Evolutionary conservation across 2,329 filamentous ascomycete species (phyloP).

Genomic region (Pyrenophora seminiperda): DNA sequence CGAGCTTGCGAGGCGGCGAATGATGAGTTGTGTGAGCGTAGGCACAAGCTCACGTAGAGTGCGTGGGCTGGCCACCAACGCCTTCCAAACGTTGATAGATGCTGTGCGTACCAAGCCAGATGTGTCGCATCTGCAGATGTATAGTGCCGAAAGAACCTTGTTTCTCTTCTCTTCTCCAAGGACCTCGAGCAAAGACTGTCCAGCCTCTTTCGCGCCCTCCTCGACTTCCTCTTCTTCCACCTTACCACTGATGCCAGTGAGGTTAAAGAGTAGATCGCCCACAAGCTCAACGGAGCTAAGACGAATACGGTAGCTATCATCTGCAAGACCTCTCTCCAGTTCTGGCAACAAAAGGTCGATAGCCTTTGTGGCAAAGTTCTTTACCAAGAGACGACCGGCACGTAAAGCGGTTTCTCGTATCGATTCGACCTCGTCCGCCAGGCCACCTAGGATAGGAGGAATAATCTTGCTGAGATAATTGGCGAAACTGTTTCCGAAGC

Average conservation of each 20-base stretch:
- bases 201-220: constrained; percentile 81
- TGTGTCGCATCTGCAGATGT: constrained; percentile 97
- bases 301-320: constrained; percentile 96
- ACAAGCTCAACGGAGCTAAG: constrained; percentile 98
- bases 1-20: constrained; percentile 87
- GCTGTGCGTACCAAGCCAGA: constrained; percentile 87
- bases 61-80: constrained; percentile 85
- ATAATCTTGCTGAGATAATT: constrained; percentile 96
- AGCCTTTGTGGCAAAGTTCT: constrained; percentile 95
- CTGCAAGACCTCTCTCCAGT: constrained; percentile 92
- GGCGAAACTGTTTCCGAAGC: constrained; percentile 98
- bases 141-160: constrained; percentile 94
- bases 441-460: constrained; percentile 87
- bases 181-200: constrained; percentile 89
- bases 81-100: constrained; percentile 95
- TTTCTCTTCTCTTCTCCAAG: constrained; percentile 96
- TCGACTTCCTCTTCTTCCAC: constrained; percentile 78
- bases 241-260: constrained; percentile 88
- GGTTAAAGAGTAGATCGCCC: constrained; percentile 94
- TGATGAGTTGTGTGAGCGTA: constrained; percentile 92
- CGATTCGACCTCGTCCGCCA: constrained; percentile 94
- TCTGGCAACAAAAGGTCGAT: constrained; percentile 94
- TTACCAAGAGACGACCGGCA: constrained; percentile 90
- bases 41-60: constrained; percentile 95
- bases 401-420: constrained; percentile 96